These are phyloP conservation scores for Globisporangium nodosum DNA, from an alignment of 352 stramenopile species.

Conservation along the genomic window DNA sequence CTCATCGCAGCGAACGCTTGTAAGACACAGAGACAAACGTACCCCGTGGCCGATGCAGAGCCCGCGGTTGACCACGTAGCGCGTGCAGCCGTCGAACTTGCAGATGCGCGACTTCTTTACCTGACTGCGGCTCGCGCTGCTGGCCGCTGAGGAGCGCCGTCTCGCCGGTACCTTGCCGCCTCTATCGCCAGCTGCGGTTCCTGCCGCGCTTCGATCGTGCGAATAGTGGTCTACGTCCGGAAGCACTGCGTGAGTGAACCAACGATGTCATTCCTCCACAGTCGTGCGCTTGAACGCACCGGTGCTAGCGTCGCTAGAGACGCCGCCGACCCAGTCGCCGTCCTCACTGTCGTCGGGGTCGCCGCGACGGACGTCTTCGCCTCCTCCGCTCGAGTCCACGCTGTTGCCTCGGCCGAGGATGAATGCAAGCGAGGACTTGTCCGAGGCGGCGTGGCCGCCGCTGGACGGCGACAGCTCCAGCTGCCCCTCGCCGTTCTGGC, in stretches of 20 bases:
- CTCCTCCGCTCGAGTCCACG: conserved; percentile 2
- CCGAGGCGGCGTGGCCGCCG: conserved; percentile 4
- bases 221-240: background rate
- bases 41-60: conserved; percentile 72
- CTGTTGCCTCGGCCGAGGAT: conserved; percentile 15
- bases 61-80: conserved; percentile 71
- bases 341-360: conserved; percentile 12
- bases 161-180: background rate
- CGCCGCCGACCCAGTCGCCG: conserved; percentile 9
- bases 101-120: conserved; percentile 74
- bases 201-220: background rate
- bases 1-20: background rate
- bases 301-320: conserved; percentile 26
- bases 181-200: background rate
- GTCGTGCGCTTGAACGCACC: conserved; percentile 4
- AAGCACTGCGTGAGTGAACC: background rate
- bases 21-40: conserved; percentile 5
- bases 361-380: background rate
- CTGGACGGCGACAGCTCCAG: background rate
- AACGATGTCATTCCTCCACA: background rate
- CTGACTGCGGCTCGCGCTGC: conserved; percentile 3
- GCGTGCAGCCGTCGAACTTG: conserved; percentile 69
- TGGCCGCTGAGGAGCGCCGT: background rate
- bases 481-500: conserved; percentile 1
- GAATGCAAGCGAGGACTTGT: conserved; percentile 26